phyloP scores from a whole-genome alignment of 768 basidiomycete species.

The Lactarius trivialis region DNA sequence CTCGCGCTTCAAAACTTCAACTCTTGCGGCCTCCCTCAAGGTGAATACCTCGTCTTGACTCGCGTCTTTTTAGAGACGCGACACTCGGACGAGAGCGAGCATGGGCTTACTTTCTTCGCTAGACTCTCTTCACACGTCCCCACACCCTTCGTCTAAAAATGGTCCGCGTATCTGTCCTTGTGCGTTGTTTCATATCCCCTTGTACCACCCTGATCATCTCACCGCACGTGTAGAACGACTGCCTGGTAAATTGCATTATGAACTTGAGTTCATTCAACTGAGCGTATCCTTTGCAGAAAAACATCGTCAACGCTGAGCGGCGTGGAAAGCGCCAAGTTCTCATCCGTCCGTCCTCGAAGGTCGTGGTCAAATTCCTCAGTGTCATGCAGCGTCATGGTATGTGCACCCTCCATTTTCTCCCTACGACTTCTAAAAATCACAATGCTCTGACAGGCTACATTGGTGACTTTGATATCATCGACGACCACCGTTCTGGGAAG shows the following conservation, averaged over 20 bases:
- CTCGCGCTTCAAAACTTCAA: not conserved
- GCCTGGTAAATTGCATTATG: constrained; percentile 33
- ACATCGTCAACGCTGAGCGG: constrained; percentile 99
- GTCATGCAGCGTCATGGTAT: constrained; percentile 99
- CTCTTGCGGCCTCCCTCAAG: constrained; percentile 34
- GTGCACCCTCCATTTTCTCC: constrained; percentile 28
- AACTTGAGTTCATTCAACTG: not conserved
- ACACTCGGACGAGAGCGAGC: constrained; percentile 77
- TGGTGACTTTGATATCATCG: constrained; percentile 96
- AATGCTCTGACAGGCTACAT: constrained; percentile 68
- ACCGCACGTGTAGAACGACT: constrained; percentile 48
- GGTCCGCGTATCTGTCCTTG: constrained; percentile 85
- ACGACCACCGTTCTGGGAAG: constrained; percentile 97
- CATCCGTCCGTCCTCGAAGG: constrained; percentile 95
- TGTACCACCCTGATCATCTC: not conserved
- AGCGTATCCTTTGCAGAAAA: constrained; percentile 54
- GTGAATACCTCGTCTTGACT: constrained; percentile 62
- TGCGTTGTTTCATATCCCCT: constrained; percentile 28
- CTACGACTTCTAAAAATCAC: constrained; percentile 2
- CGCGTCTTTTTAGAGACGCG: constrained; percentile 69
- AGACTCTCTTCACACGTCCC: constrained; percentile 21
- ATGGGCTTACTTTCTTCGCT: constrained; percentile 28
- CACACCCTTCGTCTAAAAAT: constrained; percentile 40
- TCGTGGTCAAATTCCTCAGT: constrained; percentile 93
- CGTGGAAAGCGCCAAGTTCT: constrained; percentile 99